phyloP scores from a whole-genome alignment of 352 stramenopile genomes.

The Achlya hypogyna region DNA sequence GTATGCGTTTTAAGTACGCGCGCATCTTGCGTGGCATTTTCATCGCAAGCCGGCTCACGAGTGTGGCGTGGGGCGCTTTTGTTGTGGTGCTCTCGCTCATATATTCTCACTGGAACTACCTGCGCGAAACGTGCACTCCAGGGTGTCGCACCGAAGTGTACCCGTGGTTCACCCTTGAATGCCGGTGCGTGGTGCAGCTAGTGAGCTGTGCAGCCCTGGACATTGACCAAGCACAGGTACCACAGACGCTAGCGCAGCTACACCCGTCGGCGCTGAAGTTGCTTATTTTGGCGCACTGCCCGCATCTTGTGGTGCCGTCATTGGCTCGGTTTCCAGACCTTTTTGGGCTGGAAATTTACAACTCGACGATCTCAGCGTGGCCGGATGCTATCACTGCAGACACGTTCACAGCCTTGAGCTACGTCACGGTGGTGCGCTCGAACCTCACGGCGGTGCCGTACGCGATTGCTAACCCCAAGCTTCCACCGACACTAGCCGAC shows the following conservation, averaged over 20 bases:
- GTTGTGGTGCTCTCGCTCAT: not conserved
- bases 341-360: conserved; percentile 21
- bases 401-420: not conserved
- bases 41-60: not conserved
- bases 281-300: not conserved
- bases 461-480: not conserved
- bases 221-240: not conserved
- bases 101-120: not conserved
- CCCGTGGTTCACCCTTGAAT: not conserved
- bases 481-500: not conserved
- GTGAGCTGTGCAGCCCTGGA: not conserved
- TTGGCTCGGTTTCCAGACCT: conserved; percentile 12
- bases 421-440: not conserved
- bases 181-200: not conserved
- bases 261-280: not conserved
- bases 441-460: not conserved
- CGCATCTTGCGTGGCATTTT: not conserved
- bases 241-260: not conserved
- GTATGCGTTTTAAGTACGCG: not conserved
- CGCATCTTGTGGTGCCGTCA: not conserved
- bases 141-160: not conserved
- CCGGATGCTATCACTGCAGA: not conserved
- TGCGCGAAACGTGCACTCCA: not conserved
- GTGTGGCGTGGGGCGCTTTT: not conserved
- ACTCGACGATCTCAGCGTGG: conserved; percentile 21